These are phyloP conservation scores for Colletotrichum sidae DNA, from an alignment of 2,329 filamentous ascomycete genomes.

Conservation along the genomic window DNA sequence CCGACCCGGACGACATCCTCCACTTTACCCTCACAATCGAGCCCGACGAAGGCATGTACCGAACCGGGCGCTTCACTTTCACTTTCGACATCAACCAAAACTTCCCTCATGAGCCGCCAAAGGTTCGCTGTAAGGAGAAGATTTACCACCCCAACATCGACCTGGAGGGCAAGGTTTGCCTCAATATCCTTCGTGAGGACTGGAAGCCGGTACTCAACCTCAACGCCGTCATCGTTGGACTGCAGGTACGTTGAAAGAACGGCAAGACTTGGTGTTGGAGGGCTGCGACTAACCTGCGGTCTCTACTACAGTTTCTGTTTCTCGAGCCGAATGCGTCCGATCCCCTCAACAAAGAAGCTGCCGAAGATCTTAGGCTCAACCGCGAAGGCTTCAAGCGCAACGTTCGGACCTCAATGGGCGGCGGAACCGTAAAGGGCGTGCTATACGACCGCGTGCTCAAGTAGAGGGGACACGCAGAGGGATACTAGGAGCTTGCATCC, in stretches of 20 bases:
- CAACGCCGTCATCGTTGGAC: conserved; percentile 94
- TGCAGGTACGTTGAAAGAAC: conserved; percentile 71
- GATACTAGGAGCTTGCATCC: not conserved
- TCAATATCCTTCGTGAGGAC: conserved; percentile 97
- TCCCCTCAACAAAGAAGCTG: conserved; percentile 98
- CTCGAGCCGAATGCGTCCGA: conserved; percentile 97
- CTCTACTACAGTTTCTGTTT: conserved; percentile 81
- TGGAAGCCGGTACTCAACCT: conserved; percentile 99
- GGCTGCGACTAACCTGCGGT: conserved; percentile 40
- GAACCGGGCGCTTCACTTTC: conserved; percentile 88
- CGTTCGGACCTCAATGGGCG: conserved; percentile 85
- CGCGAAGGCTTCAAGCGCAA: conserved; percentile 92
- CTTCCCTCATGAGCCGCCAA: conserved; percentile 97
- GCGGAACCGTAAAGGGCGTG: conserved; percentile 79
- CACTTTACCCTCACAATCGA: conserved; percentile 86
- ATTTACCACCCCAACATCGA: conserved; percentile 99
- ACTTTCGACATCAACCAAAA: conserved; percentile 92
- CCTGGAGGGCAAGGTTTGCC: conserved; percentile 94
- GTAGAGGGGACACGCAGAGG: conserved; percentile 48
- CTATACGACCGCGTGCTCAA: conserved; percentile 83
- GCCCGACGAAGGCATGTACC: conserved; percentile 90
- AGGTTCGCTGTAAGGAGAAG: conserved; percentile 96
- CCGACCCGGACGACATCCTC: conserved; percentile 86
- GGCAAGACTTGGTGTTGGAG: not conserved
- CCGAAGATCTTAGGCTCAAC: conserved; percentile 88